Evolutionary conservation across 768 basidiomycete genomes (phyloP), one percentile per base, ranked within the genome.

Genomic region (Baorangia bicolor): DNA sequence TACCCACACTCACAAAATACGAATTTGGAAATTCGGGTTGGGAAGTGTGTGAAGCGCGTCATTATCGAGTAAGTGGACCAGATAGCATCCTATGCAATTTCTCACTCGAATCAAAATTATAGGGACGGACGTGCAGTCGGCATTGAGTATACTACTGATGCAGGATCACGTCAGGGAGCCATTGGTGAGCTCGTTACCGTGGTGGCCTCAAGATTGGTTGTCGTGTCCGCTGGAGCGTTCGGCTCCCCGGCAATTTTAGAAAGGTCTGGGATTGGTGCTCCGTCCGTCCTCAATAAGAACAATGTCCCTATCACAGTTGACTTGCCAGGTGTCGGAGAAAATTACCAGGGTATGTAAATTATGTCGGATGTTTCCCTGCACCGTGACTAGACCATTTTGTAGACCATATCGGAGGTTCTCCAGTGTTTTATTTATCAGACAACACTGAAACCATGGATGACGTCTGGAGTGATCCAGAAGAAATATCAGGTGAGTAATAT

Each of bases 341-440:
- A n/a, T n/a, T n/a, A n/a, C n/a, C n/a, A n/a, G n/a, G n/a, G n/a
- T n/a, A 79, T 44, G 77, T 74, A 25, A 2, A 53, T 40, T 4
- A 1, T 3, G 12, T 3, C 2, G n/a, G n/a, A 41, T 30, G 7
- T 18, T 20, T 10, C 25, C 4, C 30, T n/a, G n/a, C n/a, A n/a
- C n/a, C n/a, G n/a, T n/a, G n/a, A n/a, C n/a, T n/a, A n/a, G n/a
- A n/a, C n/a, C n/a, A n/a, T n/a, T n/a, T n/a, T n/a, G n/a, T n/a
- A 73, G 53, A 77, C 73, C 73, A 75, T 47, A 56, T 64, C 8
- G 60, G 66, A 14, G 21, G 62, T 3, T 61, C 65, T 18, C 45
- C 51, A 2, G 53, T 57, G 1, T 85, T 77, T 57, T 56, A 71
- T 34, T 77, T 77, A 2, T 70, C 72, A 10, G 75, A 80, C 2